A percentile compares a stretch with the other conserved stretches of the same genome.
Conservation (phyloP, 805 yeast genomes). For the Scheffersomyces lignosus region DNA sequence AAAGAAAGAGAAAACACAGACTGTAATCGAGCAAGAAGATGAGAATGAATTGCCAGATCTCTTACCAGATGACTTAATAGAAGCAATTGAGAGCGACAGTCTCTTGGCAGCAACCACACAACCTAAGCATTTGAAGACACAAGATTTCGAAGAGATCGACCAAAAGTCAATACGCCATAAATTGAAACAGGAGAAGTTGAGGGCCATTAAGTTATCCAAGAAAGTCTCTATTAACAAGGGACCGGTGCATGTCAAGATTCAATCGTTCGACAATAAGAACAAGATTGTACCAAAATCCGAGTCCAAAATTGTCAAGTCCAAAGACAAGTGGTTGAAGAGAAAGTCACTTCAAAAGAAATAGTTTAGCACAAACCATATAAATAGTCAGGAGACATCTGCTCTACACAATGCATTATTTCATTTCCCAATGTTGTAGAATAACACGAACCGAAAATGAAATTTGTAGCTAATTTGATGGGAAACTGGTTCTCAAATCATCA, state of each 20-base stretch:
- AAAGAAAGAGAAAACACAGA: slow-evolving; percentile 19
- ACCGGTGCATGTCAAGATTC: slow-evolving; percentile 41
- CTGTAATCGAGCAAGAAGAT: slow-evolving; percentile 8
- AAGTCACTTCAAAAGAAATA: slow-evolving; percentile 36
- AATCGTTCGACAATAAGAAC: slow-evolving; percentile 17
- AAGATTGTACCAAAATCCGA: slow-evolving; percentile 40
- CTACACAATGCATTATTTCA: too few species aligned
- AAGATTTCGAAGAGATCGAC: slow-evolving; percentile 33
- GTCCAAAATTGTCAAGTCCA: slow-evolving; percentile 26
- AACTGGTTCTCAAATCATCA: too few species aligned
- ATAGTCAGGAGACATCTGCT: too few species aligned
- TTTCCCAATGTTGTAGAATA: too few species aligned
- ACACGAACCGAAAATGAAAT: too few species aligned
- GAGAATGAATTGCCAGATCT: slow-evolving; percentile 38
- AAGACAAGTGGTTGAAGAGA: slow-evolving; percentile 42
- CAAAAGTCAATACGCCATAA: slow-evolving; percentile 26
- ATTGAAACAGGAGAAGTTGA: slow-evolving; percentile 34
- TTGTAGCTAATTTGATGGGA: too few species aligned
- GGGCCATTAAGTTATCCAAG: slow-evolving; percentile 23
- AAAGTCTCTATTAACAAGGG: slow-evolving; percentile 34
- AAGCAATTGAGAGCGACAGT: slow-evolving; percentile 16
- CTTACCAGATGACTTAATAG: slow-evolving; percentile 41
- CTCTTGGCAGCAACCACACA: slow-evolving; percentile 1
- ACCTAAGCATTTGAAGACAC: slow-evolving; percentile 31
- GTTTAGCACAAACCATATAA: too few species aligned